phyloP scores from a whole-genome alignment of 805 yeast species.

The Cyberlindnera xylosilytica region DNA sequence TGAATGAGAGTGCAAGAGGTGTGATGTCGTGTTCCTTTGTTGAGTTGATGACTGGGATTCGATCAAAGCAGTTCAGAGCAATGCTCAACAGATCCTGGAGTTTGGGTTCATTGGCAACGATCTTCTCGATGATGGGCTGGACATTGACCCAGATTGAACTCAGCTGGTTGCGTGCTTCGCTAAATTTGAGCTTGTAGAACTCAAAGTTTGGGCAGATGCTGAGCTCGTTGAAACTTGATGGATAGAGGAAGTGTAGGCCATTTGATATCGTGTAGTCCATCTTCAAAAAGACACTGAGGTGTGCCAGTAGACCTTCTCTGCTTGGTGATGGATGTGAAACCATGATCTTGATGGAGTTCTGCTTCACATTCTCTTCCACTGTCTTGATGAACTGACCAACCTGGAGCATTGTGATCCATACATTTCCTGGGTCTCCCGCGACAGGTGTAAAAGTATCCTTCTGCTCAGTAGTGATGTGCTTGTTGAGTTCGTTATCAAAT shows the following conservation, averaged over 20 bases:
- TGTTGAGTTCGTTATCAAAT: conserved; percentile 24
- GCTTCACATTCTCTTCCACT: conserved; percentile 37
- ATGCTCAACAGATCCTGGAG: conserved; percentile 47
- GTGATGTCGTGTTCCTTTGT: conserved; percentile 38
- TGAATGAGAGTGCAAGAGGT: conserved; percentile 38
- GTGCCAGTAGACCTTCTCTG: conserved; percentile 65
- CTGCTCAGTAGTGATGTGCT: conserved; percentile 16
- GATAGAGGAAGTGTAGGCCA: conserved; percentile 67
- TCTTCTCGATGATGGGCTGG: conserved; percentile 45
- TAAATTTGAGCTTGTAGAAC: conserved; percentile 58
- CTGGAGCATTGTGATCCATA: conserved; percentile 73
- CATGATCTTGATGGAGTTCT: conserved; percentile 53
- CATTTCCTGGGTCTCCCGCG: conserved; percentile 59
- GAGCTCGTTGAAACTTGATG: conserved; percentile 66
- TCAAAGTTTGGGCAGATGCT: conserved; percentile 63
- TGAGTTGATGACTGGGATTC: conserved; percentile 47
- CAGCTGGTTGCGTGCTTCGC: conserved; percentile 56
- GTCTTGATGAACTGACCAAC: conserved; percentile 62
- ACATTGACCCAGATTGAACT: conserved; percentile 63
- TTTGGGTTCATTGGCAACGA: conserved; percentile 39
- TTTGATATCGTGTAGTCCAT: conserved; percentile 75
- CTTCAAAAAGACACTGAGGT: conserved; percentile 59
- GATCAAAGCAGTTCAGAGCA: conserved; percentile 60
- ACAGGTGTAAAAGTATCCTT: conserved; percentile 43
- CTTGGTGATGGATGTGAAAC: conserved; percentile 69